Evolutionary conservation across 169 alveolate species (phyloP).

Genomic region (Theileria parva): DNA sequence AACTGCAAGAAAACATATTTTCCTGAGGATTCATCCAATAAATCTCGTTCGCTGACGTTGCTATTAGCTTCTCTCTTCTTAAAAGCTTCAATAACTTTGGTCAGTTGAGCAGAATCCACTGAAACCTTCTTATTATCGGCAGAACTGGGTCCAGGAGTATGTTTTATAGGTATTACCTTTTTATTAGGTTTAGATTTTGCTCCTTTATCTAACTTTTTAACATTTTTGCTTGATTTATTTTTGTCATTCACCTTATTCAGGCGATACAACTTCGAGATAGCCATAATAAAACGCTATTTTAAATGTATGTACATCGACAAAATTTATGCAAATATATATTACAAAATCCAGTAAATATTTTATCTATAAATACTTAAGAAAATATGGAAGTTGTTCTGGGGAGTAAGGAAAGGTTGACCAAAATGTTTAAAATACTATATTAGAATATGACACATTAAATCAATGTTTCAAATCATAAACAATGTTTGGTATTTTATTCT

Average conservation of each 20-base stretch:
- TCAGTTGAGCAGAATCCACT: slow-evolving; percentile 10
- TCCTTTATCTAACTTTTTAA: slow-evolving; percentile 28
- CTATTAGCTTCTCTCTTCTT: slow-evolving; percentile 39
- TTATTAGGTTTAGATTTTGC: slow-evolving; percentile 37
- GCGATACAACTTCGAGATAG: slow-evolving; percentile 47
- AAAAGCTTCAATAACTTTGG: slow-evolving; percentile 47
- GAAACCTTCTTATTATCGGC: slow-evolving; percentile 39
- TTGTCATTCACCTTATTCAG: slow-evolving; percentile 33
- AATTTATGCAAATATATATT: not conserved
- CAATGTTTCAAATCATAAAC: too few relatives aligned
- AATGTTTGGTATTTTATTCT: too few relatives aligned
- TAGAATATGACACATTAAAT: too few relatives aligned
- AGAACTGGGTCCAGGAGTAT: slow-evolving; percentile 25
- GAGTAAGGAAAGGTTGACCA: not conserved
- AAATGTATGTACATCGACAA: not conserved
- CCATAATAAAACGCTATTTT: slow-evolving; percentile 36
- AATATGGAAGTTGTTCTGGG: not conserved
- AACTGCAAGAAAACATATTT: slow-evolving; percentile 37
- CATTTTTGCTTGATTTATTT: slow-evolving; percentile 20
- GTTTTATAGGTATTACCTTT: slow-evolving; percentile 18
- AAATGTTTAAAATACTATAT: not conserved
- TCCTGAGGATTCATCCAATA: slow-evolving; percentile 56
- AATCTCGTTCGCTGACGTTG: not conserved
- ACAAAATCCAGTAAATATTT: slow-evolving; percentile 4
- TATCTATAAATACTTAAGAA: not conserved